phyloP scores from a whole-genome alignment of 2,329 filamentous ascomycete genomes.

The Geoglossum cookeanum region DNA sequence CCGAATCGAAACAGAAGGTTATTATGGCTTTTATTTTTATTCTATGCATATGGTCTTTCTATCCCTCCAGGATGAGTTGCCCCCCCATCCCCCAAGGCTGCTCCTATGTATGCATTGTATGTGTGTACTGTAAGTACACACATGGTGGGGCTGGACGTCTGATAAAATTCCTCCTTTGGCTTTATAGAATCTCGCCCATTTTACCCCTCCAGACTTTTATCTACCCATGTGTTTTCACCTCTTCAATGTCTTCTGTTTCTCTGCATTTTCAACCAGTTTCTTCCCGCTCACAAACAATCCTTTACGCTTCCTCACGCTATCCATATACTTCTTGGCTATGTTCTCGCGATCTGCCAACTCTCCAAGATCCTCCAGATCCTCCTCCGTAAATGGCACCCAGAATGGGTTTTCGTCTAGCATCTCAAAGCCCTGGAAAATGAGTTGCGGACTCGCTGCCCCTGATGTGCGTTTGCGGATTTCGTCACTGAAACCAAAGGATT shows the following conservation, averaged over 20 bases:
- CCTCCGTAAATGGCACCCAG: constrained; percentile 93
- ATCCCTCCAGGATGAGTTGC: too few relatives aligned
- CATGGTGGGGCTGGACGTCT: too few relatives aligned
- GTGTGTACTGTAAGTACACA: too few relatives aligned
- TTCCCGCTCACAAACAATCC: constrained; percentile 65
- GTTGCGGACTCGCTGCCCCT: constrained; percentile 76
- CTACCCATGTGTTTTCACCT: constrained; percentile 19
- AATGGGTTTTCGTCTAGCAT: constrained; percentile 89
- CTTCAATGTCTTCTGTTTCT: constrained; percentile 72
- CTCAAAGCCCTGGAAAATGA: constrained; percentile 86
- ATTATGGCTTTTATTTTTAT: too few relatives aligned
- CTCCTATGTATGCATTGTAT: too few relatives aligned
- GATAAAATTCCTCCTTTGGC: too few relatives aligned
- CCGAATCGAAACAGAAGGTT: too few relatives aligned
- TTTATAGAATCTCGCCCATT: too few relatives aligned
- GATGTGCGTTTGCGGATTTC: constrained; percentile 91
- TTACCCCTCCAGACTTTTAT: background rate
- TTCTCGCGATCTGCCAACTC: constrained; percentile 90
- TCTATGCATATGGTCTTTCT: too few relatives aligned
- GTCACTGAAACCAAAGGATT: constrained; percentile 89
- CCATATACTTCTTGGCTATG: constrained; percentile 91
- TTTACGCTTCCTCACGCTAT: constrained; percentile 70
- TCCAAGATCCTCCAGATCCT: constrained; percentile 88
- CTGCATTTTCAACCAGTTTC: constrained; percentile 64
- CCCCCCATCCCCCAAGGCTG: too few relatives aligned